Evolutionary conservation across 2,329 filamentous ascomycete genomes (phyloP), one percentile per base, ranked within the genome.

Genomic region (Metarhizium album): DNA sequence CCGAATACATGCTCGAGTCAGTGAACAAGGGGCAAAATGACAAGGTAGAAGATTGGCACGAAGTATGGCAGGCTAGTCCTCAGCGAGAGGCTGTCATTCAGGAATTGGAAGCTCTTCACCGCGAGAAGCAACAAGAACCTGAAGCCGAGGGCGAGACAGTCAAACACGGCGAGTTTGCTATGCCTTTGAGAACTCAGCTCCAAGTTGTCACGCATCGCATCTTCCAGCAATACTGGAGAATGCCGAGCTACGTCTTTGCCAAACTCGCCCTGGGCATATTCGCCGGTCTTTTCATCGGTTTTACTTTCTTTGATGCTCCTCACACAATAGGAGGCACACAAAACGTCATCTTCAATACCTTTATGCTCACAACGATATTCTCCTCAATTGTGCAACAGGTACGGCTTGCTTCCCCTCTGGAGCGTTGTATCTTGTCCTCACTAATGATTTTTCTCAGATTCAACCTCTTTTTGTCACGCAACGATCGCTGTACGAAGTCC

Each of bases 141-240:
- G 29, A 33, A 9, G 49, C 55, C 0, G 54, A 48, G 0, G 53
- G 55, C 1, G 57, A 63, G 1, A 60, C 52, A 0, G 52, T 54
- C 1, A 54, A 60, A 65, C 55, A 78, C 57, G 71, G 78, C 7
- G 87, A 93, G 65, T 95, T 94, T 54, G 89, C 90, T 4, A 85
- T 87, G 58, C 83, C 88, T 0, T 86, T 94, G 60, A 53, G 52
- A 0, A 60, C 70, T 0, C 90, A 95, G 62, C 67, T 91, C 1
- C 67, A 65, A 42, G 74, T 82, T 52, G 86, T 88, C 42, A 80
- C 79, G 2, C 58, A 74, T 8, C 82, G 87, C 52, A 80, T 90
- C 5, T 90, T 90, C 67, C 78, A 87, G 60, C 87, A 93, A 62
- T 90, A 90, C 73, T 91, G 87, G 86, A 79, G 87, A 45, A 87